Evolutionary conservation across 352 stramenopile genomes (phyloP).

Genomic region (Pythium inflatum): DNA sequence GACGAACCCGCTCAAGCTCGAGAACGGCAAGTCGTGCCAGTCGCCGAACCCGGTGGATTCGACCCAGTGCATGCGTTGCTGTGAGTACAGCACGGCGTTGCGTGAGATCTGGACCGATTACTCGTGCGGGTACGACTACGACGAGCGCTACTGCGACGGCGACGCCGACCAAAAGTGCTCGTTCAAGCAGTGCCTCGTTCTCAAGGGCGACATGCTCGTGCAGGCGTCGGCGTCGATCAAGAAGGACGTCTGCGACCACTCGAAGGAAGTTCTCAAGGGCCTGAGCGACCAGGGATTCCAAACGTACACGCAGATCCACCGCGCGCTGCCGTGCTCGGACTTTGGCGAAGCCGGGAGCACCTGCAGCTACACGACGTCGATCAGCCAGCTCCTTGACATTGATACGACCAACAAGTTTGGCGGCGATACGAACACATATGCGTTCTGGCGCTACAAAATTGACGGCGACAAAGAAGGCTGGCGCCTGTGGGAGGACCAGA

Average conservation of each 20-base stretch:
- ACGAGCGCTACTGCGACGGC: constrained; percentile 44
- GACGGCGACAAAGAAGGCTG: constrained; percentile 40
- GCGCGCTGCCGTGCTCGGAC: constrained; percentile 49
- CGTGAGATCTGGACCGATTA: constrained; percentile 74
- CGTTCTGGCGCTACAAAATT: constrained; percentile 72
- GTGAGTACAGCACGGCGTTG: constrained; percentile 46
- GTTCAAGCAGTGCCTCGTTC: constrained; percentile 61
- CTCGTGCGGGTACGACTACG: constrained; percentile 56
- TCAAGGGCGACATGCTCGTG: constrained; percentile 56
- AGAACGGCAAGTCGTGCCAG: neutral
- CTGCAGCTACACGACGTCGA: constrained; percentile 43
- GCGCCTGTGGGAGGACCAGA: constrained; percentile 48
- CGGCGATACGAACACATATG: constrained; percentile 31
- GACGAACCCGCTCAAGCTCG: constrained; percentile 44
- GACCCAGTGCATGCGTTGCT: constrained; percentile 53
- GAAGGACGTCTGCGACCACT: constrained; percentile 31
- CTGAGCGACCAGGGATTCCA: constrained; percentile 46
- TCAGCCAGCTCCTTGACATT: constrained; percentile 48
- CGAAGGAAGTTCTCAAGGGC: constrained; percentile 43
- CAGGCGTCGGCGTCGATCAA: constrained; percentile 41
- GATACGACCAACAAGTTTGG: constrained; percentile 32
- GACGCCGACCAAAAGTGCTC: constrained; percentile 36
- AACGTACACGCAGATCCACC: constrained; percentile 65
- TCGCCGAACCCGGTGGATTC: constrained; percentile 30
- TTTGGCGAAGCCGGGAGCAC: constrained; percentile 21